A percentile compares a stretch with the other conserved stretches of the same genome.
These are phyloP conservation scores for Paracoccidioides lutzii DNA, from an alignment of 2,329 filamentous ascomycete species.

Conservation along the genomic window DNA sequence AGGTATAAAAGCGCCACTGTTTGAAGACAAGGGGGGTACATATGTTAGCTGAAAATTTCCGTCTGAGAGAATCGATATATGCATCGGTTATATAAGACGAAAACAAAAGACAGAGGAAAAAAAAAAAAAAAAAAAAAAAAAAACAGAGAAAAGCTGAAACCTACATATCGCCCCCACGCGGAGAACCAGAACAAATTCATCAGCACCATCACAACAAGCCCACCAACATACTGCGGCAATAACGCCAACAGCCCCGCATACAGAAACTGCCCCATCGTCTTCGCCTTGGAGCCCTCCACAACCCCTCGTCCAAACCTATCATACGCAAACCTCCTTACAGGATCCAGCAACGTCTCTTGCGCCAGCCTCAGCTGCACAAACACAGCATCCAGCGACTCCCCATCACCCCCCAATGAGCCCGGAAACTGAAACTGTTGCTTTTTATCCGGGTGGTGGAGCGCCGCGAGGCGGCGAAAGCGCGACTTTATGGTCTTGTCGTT, in stretches of 20 bases:
- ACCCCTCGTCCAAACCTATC: constrained; percentile 73
- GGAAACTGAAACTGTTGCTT: constrained; percentile 27
- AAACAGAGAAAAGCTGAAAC: constrained; percentile 10
- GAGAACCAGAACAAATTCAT: constrained; percentile 31
- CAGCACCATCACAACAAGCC: constrained; percentile 23
- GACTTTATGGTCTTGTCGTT: constrained; percentile 69
- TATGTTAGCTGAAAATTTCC: background rate
- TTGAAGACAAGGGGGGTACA: constrained; percentile 2
- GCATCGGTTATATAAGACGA: background rate
- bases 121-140: background rate
- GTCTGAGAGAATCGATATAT: too few relatives aligned
- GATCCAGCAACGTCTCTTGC: constrained; percentile 67
- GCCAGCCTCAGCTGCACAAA: constrained; percentile 78
- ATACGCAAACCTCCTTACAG: constrained; percentile 70
- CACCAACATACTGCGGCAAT: constrained; percentile 28
- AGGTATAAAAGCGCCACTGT: constrained; percentile 41
- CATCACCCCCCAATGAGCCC: constrained; percentile 21
- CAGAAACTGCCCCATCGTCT: constrained; percentile 60
- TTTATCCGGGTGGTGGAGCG: constrained; percentile 76
- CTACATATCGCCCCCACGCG: constrained; percentile 34
- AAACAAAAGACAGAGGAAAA: background rate
- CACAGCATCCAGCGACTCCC: constrained; percentile 33
- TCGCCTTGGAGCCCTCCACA: constrained; percentile 42
- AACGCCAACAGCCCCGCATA: constrained; percentile 46
- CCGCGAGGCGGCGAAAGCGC: constrained; percentile 63